These are phyloP conservation scores for Plantago major DNA, from an alignment of 257 asterid species.

Conservation along the genomic window DNA sequence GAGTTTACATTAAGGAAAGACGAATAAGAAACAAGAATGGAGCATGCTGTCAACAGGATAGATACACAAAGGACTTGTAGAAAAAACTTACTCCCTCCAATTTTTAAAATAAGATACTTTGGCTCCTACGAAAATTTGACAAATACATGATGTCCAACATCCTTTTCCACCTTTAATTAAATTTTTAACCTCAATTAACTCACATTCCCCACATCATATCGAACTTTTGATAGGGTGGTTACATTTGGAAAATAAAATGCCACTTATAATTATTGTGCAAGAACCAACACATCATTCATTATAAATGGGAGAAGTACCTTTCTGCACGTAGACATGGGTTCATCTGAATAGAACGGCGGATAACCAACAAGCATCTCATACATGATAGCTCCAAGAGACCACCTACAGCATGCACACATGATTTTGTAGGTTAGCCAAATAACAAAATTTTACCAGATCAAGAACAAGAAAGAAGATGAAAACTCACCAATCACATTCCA, in stretches of 20 bases:
- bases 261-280: neutral
- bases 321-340: constrained; percentile 95
- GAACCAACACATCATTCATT: too few relatives aligned
- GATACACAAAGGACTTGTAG: too few relatives aligned
- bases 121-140: too few relatives aligned
- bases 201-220: too few relatives aligned
- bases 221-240: too few relatives aligned
- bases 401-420: constrained; percentile 42
- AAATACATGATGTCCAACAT: too few relatives aligned
- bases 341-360: constrained; percentile 97
- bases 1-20: neutral
- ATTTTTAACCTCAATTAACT: too few relatives aligned
- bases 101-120: too few relatives aligned
- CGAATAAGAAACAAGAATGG: neutral
- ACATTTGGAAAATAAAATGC: constrained; percentile 6
- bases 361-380: constrained; percentile 97
- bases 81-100: too few relatives aligned
- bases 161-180: too few relatives aligned
- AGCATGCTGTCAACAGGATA: neutral
- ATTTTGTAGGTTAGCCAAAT: constrained; percentile 16
- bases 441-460: constrained; percentile 5
- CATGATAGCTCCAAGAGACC: constrained; percentile 99
- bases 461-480: constrained; percentile 15
- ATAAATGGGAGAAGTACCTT: constrained; percentile 41
- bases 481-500: constrained; percentile 96